Evolutionary conservation across 2,329 filamentous ascomycete species (phyloP), one percentile per base, ranked within the genome.

Genomic region (Diaporthe humulicola): DNA sequence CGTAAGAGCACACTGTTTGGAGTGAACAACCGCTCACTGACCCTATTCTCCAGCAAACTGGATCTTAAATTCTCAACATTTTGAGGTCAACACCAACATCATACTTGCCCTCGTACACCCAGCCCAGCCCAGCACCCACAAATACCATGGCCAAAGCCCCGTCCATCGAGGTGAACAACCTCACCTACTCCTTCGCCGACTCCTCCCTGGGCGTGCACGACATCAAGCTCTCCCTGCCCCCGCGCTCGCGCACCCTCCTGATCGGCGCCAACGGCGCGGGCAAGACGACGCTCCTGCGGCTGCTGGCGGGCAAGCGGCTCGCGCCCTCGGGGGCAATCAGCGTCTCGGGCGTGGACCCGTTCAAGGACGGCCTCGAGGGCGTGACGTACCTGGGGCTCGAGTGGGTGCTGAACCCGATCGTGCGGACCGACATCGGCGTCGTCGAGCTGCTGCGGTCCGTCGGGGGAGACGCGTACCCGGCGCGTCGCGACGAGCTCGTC

Each of bases 251-350:
- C 76, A 98, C 96, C 2, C 90, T 98, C 19, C 89, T 98, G 54
- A 97, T 98, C 81, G 97, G 97, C 80, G 96, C 97, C 83, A 99
- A 99, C 84, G 97, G 97, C 77, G 96, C 97, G 28, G 97, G 97
- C 78, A 99, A 99, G 87, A 98, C 97, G 12, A 99, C 97, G 0
- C 92, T 99, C 74, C 93, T 99, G 61, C 96, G 96, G 75, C 93
- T 99, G 58, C 92, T 99, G 75, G 95, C 96, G 25, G 97, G 97
- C 82, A 98, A 98, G 87, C 95, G 96, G 73, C 94, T 99, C 80
- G 94, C 96, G 1, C 96, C 97, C 0, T 86, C 87, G 71, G 87
- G 90, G 81, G 92, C 92, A 77, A 94, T 99, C 83, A 87, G 86
- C 80, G 93, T 99, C 76, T 93, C 91, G 66, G 95, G 94, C 77